These are phyloP conservation scores for Cucumis sativus DNA, from an alignment of 306 rosid genomes.

Conservation along the genomic window Cucumber_9930_V3 NC_026658.2:2161001-2161500, in stretches of 20 bases:
- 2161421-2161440: not conserved
- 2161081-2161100: not conserved
- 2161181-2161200: not conserved
- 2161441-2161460: not conserved
- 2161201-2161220: not conserved
- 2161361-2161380: not conserved
- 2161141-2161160: no score
- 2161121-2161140: not conserved
- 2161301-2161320: not conserved
- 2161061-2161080: not conserved
- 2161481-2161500: not conserved
- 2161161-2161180: no score
- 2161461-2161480: not conserved
- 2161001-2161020: not conserved
- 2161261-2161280: no score
- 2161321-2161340: not conserved
- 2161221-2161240: not conserved
- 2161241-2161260: not conserved
- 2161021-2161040: no score
- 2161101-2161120: not conserved
- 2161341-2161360: not conserved
- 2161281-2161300: not conserved
- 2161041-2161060: not conserved
- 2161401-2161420: not conserved
- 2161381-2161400: not conserved